Evolutionary conservation across 306 rosid genomes (phyloP).

Genomic region (cucumber (Cucumis sativus)): Cucumber_9930_V3 NC_026660.2:8254501-8255000

Average conservation of each 20-base stretch:
- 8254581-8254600: slow-evolving; percentile 52
- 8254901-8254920: slow-evolving; percentile 27
- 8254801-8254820: slow-evolving; percentile 31
- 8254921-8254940: slow-evolving; percentile 25
- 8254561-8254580: slow-evolving; percentile 48
- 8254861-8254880: slow-evolving; percentile 51
- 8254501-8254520: slow-evolving; percentile 49
- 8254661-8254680: not conserved
- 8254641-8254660: not conserved
- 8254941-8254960: slow-evolving; percentile 46
- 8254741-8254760: slow-evolving; percentile 34
- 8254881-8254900: slow-evolving; percentile 26
- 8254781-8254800: slow-evolving; percentile 33
- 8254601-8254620: not conserved
- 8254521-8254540: slow-evolving; percentile 41
- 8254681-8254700: no score
- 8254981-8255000: slow-evolving; percentile 34
- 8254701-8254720: not conserved
- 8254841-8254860: slow-evolving; percentile 47
- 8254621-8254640: slow-evolving; percentile 9
- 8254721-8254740: slow-evolving; percentile 41
- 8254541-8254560: slow-evolving; percentile 32
- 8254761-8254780: slow-evolving; percentile 33
- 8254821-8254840: slow-evolving; percentile 33
- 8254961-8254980: slow-evolving; percentile 17